A percentile compares a stretch with the other conserved stretches of the same genome.
Conservation (phyloP, 768 basidiomycete species). For the Suillus decipiens region DNA sequence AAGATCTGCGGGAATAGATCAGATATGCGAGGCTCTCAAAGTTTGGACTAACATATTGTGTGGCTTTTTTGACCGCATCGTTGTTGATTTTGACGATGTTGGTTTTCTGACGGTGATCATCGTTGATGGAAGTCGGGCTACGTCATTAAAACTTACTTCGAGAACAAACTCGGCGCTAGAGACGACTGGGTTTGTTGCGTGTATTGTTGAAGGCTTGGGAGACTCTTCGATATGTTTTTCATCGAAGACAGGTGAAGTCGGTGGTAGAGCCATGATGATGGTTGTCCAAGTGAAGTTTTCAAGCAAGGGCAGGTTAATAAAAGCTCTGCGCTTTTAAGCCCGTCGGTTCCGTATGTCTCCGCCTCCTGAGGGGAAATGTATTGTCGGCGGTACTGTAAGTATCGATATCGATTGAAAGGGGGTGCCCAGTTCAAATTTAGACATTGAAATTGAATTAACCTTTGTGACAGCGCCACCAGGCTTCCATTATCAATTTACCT, state of each 20-base stretch:
- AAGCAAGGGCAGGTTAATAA: not conserved
- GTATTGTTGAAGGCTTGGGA: constrained; percentile 16
- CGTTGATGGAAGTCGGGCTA: not conserved
- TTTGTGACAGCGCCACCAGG: constrained; percentile 1
- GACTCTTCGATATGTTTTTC: constrained; percentile 7
- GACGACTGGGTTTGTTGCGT: constrained; percentile 57
- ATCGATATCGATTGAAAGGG: not conserved
- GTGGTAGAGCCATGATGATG: not conserved
- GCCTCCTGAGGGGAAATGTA: not conserved
- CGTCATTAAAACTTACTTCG: constrained; percentile 40
- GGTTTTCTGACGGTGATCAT: constrained; percentile 47
- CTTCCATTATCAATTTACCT: too few species aligned
- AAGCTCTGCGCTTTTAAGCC: not conserved
- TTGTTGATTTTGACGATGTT: constrained; percentile 60
- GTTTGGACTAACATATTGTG: constrained; percentile 53
- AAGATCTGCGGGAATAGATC: constrained; percentile 53
- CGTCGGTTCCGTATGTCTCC: not conserved
- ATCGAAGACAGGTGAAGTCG: constrained; percentile 9
- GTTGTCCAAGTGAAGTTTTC: not conserved
- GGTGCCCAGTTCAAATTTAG: not conserved
- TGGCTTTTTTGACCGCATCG: constrained; percentile 62
- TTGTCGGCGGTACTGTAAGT: not conserved
- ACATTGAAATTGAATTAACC: constrained; percentile 1
- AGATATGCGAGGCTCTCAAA: constrained; percentile 9
- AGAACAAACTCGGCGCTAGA: constrained; percentile 58